Evolutionary conservation across 1,284 basidiomycete species (phyloP), one percentile per base, ranked within the genome.

Genomic region (Malassezia arunalokei): DNA sequence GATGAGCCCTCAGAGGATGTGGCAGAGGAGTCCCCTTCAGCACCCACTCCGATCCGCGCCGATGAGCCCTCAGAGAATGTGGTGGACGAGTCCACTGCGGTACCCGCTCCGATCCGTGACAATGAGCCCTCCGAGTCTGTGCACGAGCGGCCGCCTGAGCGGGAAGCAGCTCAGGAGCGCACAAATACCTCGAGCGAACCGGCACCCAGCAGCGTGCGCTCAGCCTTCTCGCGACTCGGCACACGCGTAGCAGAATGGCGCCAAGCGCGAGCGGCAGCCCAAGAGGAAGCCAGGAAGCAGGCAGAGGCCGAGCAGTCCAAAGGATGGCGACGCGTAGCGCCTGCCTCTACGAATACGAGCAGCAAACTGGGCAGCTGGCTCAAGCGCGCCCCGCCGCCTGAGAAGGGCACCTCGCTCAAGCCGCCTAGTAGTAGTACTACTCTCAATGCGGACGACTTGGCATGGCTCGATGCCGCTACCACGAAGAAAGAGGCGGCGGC

Each of bases 401-500:
- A 3, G 9, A n/a, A 8, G n/a, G n/a, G 3, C 14, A 8, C 12
- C 3, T 9, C 14, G 20, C 12, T 40, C 12, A 15, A n/a, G 20
- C 39, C 39, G n/a, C n/a, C 9, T 2, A 32, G 28, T 6, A 17
- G 14, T 9, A 31, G 43, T 11, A n/a, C 44, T 12, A 33, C 44
- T 24, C 44, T 55, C 8, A 46, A 30, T 20, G 48, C 29, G 3
- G 29, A 42, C 15, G 53, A 55, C 15, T 28, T 55, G 28, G 39
- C 47, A 12, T 55, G 53, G 53, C 53, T 55, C 53, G 53, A 50
- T 15, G 33, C 47, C 5, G 33, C 41, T 9, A 42, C 41, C 8
- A 27, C 47, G 47, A 41, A 40, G 17, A 24, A 41, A 3, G 17
- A 24, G 15, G 39, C 29, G n/a, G 9, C 35, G 20, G 28, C 33